Base-by-base conservation (phyloP, 148 eudicot genomes). In the Dysphania ambrosioides region DNA sequence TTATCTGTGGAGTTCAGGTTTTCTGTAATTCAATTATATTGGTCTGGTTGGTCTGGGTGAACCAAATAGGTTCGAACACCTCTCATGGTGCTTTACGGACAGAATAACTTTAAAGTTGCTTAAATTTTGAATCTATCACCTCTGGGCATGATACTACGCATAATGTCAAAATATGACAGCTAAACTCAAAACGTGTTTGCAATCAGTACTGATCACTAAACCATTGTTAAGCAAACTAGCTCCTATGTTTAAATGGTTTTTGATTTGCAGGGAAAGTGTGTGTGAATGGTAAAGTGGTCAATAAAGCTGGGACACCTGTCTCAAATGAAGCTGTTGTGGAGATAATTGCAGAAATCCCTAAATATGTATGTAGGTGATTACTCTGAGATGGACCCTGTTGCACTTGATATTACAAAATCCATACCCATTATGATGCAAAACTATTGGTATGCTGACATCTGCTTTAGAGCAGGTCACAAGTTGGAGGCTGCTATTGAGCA, bases 291-390 rank as follows among this genome's bases (percentile, higher is more conserved):
- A 96, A 86, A 86, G 82, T 79, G 75, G 90, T 90, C 61, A 80
- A 82, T 66, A 96, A 92, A 80, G 92, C 94, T 58, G 99, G 99
- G 77, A 90, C 93, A 77, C 97, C 87, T 68, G 79, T 95, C 64
- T 81, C 99, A 31, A 97, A 96, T 81, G 90, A 89, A 81, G 84
- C 99, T 57, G 82, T 90, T 35, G 97, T 96, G 78, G 97, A 89
- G 85, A 96, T 96, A 79, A 86, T n/a, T 73, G 99, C 97, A 63
- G 97, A 90, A 81, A 68, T 86, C 75, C 99, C 99, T 58, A 96
- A 96, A 96, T 96, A 96, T 85, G 99, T 96, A 90, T 96, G 99
- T 90, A 96, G 99, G 99, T 96, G 97, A 92, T 90, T 87, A 86
- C 69, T 86, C 90, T 79, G 75, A 64, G 18, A 68, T 74, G 79